Base-by-base conservation (phyloP, 1,139 yeast genomes). In the Zygoascus sp. region DNA sequence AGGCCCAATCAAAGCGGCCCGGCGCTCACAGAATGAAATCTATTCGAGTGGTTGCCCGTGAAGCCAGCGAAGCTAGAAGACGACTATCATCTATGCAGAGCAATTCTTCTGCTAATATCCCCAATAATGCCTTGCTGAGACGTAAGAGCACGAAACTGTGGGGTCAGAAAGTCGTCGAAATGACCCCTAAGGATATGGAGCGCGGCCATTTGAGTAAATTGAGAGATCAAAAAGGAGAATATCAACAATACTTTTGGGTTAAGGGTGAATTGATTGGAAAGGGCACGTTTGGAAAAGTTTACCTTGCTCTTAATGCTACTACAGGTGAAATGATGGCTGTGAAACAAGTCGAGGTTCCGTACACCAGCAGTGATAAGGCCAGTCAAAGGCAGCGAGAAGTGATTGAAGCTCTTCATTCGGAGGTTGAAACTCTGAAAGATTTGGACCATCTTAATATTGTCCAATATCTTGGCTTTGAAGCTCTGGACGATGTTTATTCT, bases 251-350 rank as follows among this genome's bases (percentile, higher is more conserved):
- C 71, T 94, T 92, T 0, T 94, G 99, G 99, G 86, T 94, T 45
- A 89, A 89, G 63, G 99, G 99, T 73, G 97, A 90, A 60, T 73
- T 92, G 53, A 88, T 94, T 50, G 99, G 99, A 1, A 80, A 90
- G 50, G 99, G 99, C 0, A 90, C 97, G 0, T 94, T 90, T 72
- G 99, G 98, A n/a, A 83, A 87, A 39, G 98, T 94, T 0, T 92
- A 78, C 60, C 73, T 94, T 50, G 97, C 96, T 0, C 74, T 94
- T 60, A 94, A 94, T 64, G 94, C 89, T 13, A 92, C 97, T 0
- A 89, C 96, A 0, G 97, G 98, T 48, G 99, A 94, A 60, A 90
- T 94, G 96, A 82, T 94, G 69, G 99, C 99, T 0, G 98, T 94
- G 1, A 94, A 94, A 62, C 98, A 94, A 64, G 97, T 92, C 4